Evolutionary conservation across 768 basidiomycete genomes (phyloP), one percentile per base, ranked within the genome.

Genomic region (Naganishia vaughanmartiniae): DNA sequence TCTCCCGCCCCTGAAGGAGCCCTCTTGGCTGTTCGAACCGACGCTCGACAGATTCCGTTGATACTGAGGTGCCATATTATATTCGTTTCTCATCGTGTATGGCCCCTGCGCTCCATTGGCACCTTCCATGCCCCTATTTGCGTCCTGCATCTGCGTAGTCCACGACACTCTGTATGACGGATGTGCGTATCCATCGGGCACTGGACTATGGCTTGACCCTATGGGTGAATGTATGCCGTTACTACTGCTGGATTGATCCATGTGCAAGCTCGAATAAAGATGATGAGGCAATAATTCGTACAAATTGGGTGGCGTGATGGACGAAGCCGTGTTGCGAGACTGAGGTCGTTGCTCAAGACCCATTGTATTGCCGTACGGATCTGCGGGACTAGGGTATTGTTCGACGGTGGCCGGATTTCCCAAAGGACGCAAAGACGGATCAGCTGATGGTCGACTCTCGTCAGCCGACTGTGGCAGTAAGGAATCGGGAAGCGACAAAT

Each of bases 281-380:
- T 63, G 21, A 21, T 63, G 60, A 30, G 60, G 60, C 60, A 63
- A 42, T 19, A 24, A 45, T 3, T 63, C 39, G 60, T 63, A 63
- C 15, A 30, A 26, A n/a, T 63, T 63, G 12, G 60, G 60, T n/a
- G 60, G 60, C 12, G 60, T 63, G 26, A 45, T 63, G 10, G 60
- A 63, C 7, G 60, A 42, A n/a, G 60, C 15, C 17, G 60, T 63
- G 7, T n/a, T 63, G 4, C 60, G 60, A 63, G 60, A 63, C 39
- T 63, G 60, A 42, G 60, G 60, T 14, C 60, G 30, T 10, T 45
- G 12, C 2, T 42, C 60, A 10, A 26, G 7, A 12, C 48, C 48
- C 48, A 26, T 26, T n/a, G 24, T 14, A 12, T 3, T 6, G 12
- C n/a, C 24, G 14, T 2, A 26, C 2, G 48, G 2, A 21, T 51